phyloP scores from a whole-genome alignment of 352 stramenopile genomes.

The Globisporangium iwayamae region DNA sequence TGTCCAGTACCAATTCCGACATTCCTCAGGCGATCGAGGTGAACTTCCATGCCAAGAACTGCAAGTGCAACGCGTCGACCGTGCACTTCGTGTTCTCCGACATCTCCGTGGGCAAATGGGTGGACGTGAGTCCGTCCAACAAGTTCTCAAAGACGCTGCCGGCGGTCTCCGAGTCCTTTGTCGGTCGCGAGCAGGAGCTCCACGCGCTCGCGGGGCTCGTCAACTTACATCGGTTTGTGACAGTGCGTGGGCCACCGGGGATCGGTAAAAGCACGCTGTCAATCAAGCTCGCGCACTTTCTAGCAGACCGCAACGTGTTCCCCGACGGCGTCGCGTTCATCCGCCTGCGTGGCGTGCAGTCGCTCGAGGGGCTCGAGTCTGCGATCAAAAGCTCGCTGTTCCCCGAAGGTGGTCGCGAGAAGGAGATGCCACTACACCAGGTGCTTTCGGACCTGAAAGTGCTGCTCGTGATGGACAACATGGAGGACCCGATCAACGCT shows the following conservation, averaged over 20 bases:
- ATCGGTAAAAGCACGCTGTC: slow-evolving; percentile 80
- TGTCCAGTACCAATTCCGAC: slow-evolving; percentile 18
- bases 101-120: slow-evolving; percentile 68
- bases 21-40: slow-evolving; percentile 44
- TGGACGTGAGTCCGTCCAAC: slow-evolving; percentile 70
- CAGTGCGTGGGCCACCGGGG: slow-evolving; percentile 60
- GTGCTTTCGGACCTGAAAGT: slow-evolving; percentile 51
- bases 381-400: slow-evolving; percentile 68
- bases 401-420: slow-evolving; percentile 55
- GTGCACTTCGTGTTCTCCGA: slow-evolving; percentile 69
- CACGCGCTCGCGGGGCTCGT: slow-evolving; percentile 63
- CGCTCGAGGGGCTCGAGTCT: slow-evolving; percentile 67
- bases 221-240: slow-evolving; percentile 61
- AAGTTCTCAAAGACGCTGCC: slow-evolving; percentile 68
- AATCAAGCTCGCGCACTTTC: slow-evolving; percentile 67
- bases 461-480: slow-evolving; percentile 79
- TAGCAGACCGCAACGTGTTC: slow-evolving; percentile 70
- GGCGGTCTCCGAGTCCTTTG: slow-evolving; percentile 60
- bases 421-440: slow-evolving; percentile 59
- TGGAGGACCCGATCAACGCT: slow-evolving; percentile 77
- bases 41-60: slow-evolving; percentile 39
- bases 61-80: slow-evolving; percentile 47
- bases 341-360: slow-evolving; percentile 62
- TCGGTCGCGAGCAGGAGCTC: slow-evolving; percentile 71
- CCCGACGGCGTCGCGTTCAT: slow-evolving; percentile 74